Percentiles rank a stretch among this genome's conserved stretches.
These are phyloP conservation scores for Fraxinus cuspidata DNA, from an alignment of 257 asterid species.

Conservation along the genomic window DNA sequence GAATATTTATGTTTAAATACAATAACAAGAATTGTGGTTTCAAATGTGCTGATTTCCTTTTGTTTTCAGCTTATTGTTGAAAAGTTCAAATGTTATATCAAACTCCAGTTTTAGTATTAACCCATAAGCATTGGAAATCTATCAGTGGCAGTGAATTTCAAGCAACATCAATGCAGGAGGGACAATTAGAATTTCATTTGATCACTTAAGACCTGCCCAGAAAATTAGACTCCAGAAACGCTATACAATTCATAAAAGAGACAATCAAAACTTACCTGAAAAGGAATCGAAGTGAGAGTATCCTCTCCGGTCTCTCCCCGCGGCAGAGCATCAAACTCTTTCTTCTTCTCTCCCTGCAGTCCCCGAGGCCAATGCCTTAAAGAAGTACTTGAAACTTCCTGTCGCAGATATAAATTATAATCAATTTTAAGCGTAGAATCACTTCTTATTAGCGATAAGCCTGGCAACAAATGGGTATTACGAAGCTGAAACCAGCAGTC, in stretches of 20 bases:
- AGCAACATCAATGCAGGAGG: not conserved
- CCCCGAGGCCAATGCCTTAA: conserved; percentile 29
- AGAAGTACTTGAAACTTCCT: not conserved
- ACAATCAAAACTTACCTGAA: conserved; percentile 54
- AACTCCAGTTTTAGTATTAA: not conserved
- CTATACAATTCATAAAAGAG: not conserved
- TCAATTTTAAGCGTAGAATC: not conserved
- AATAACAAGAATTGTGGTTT: not conserved
- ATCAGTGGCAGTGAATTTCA: not conserved
- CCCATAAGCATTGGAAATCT: not conserved
- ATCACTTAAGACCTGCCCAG: not conserved
- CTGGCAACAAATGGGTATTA: not conserved
- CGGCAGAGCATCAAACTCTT: conserved; percentile 44
- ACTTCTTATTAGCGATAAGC: no score
- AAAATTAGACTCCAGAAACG: no score
- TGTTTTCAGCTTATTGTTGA: not conserved
- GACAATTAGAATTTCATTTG: not conserved
- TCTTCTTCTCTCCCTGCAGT: conserved; percentile 39
- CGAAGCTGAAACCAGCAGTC: no score
- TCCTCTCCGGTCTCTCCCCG: conserved; percentile 71
- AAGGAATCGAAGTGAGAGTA: conserved; percentile 56
- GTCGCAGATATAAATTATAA: not conserved
- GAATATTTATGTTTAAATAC: not conserved
- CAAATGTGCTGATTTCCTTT: not conserved
- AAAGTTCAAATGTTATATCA: not conserved